A percentile compares a stretch with the other conserved stretches of the same genome.
phyloP scores from a whole-genome alignment of 2,329 filamentous ascomycete genomes.

The Blastomyces silverae region DNA sequence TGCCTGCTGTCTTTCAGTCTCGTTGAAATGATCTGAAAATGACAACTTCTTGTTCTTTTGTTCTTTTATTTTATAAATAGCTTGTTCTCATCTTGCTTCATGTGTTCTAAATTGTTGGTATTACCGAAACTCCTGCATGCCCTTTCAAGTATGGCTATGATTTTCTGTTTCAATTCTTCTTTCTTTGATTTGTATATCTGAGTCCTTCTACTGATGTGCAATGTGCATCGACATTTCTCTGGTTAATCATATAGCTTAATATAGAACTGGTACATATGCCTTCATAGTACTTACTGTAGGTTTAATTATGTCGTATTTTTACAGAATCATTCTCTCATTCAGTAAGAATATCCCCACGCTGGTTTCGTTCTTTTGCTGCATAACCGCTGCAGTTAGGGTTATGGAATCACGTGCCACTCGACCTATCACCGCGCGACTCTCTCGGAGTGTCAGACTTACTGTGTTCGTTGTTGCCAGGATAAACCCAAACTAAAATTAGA shows the following conservation, averaged over 20 bases:
- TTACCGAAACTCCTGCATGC: constrained; percentile 4
- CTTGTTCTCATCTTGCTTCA: background rate
- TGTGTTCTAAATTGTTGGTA: constrained; percentile 3
- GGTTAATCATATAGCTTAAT: no score
- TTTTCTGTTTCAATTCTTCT: no score
- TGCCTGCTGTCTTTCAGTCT: background rate
- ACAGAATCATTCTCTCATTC: no score
- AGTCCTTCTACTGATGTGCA: no score
- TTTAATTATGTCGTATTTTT: no score
- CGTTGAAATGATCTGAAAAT: background rate
- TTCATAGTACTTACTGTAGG: no score
- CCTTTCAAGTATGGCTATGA: no score
- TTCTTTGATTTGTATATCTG: no score
- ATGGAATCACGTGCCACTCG: background rate
- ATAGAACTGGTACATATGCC: no score
- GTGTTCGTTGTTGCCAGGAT: background rate
- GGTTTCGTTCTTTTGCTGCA: background rate
- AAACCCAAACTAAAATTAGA: background rate
- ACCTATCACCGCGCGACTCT: background rate
- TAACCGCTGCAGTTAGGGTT: background rate
- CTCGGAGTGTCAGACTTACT: background rate
- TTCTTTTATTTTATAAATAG: constrained; percentile 5
- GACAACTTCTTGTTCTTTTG: background rate
- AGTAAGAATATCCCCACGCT: no score
- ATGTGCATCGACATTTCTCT: no score